A percentile compares a stretch with the other conserved stretches of the same genome.
Evolutionary conservation across 2,329 filamentous ascomycete species (phyloP).

Genomic region (Aquanectria penicillioides): DNA sequence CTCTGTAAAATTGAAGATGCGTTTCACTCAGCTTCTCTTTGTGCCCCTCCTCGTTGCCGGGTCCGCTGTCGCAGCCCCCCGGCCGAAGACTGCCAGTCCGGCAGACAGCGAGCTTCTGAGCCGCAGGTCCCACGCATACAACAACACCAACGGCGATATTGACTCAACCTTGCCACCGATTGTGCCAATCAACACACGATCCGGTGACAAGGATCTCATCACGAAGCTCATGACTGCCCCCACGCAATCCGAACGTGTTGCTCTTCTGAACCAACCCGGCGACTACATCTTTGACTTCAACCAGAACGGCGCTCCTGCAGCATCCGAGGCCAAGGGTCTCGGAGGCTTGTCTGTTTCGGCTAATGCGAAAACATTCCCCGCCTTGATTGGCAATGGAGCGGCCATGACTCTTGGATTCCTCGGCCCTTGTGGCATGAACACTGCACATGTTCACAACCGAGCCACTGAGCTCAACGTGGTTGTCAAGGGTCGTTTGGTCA

Average conservation of each 20-base stretch:
- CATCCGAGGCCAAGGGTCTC: constrained; percentile 36
- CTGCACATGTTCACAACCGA: constrained; percentile 59
- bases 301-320: constrained; percentile 26
- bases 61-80: constrained; percentile 9
- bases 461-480: constrained; percentile 59
- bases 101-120: too few species aligned
- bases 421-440: constrained; percentile 61
- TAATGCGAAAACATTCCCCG: constrained; percentile 59
- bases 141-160: constrained; percentile 27
- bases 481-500: constrained; percentile 55
- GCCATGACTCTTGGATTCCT: constrained; percentile 61
- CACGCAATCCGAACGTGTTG: constrained; percentile 45
- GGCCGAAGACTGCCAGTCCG: too few species aligned
- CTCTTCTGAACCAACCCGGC: constrained; percentile 45
- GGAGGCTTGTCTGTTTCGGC: constrained; percentile 53
- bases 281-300: constrained; percentile 57
- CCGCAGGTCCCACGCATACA: not conserved
- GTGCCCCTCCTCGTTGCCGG: not conserved
- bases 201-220: constrained; percentile 41
- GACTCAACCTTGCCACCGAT: constrained; percentile 34
- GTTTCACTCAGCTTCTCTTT: not conserved
- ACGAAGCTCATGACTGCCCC: constrained; percentile 42
- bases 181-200: constrained; percentile 43
- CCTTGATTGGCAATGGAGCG: constrained; percentile 58
- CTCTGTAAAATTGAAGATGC: too few species aligned